Conservation (phyloP, 2,329 filamentous ascomycete genomes). For the Penicillium verrucosum region DNA sequence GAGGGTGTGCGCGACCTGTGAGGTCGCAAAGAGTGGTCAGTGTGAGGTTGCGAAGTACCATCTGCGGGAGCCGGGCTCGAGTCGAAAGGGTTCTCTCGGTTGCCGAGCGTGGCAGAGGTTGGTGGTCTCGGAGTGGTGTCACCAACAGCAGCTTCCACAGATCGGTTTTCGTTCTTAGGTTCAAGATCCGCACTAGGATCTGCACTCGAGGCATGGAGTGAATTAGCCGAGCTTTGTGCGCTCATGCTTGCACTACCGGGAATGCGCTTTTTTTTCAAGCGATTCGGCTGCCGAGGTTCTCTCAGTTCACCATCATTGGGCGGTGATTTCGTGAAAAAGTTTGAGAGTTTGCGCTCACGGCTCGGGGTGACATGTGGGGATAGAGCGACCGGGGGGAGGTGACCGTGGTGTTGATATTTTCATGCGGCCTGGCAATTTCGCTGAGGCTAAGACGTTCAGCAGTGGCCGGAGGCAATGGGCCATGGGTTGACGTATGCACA, state of each 20-base stretch:
- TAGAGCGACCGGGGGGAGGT: conserved; percentile 38
- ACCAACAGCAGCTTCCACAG: conserved; percentile 21
- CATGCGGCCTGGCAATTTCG: conserved; percentile 18
- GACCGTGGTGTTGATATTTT: conserved; percentile 50
- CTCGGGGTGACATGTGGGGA: conserved; percentile 52
- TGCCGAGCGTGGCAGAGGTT: conserved; percentile 31
- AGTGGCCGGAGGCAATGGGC: conserved; percentile 26
- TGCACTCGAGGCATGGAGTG: conserved; percentile 56
- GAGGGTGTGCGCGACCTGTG: conserved; percentile 73
- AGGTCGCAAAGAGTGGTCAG: conserved; percentile 57
- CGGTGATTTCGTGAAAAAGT: conserved; percentile 65
- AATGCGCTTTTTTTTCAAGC: conserved; percentile 81
- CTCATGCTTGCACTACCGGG: conserved; percentile 76
- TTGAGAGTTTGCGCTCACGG: conserved; percentile 66
- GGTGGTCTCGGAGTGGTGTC: conserved; percentile 35
- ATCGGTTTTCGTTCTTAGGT: conserved; percentile 21
- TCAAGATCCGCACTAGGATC: conserved; percentile 36
- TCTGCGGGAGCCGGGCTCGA: conserved; percentile 35
- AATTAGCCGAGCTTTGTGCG: conserved; percentile 84
- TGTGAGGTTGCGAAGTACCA: conserved; percentile 41
- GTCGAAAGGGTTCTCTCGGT: conserved; percentile 26
- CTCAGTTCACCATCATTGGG: conserved; percentile 59
- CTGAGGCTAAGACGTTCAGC: conserved; percentile 16
- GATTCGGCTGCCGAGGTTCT: conserved; percentile 72
- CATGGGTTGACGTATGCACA: conserved; percentile 35